phyloP scores from a whole-genome alignment of 257 asterid genomes.

The Ocimum tenuiflorum region DNA sequence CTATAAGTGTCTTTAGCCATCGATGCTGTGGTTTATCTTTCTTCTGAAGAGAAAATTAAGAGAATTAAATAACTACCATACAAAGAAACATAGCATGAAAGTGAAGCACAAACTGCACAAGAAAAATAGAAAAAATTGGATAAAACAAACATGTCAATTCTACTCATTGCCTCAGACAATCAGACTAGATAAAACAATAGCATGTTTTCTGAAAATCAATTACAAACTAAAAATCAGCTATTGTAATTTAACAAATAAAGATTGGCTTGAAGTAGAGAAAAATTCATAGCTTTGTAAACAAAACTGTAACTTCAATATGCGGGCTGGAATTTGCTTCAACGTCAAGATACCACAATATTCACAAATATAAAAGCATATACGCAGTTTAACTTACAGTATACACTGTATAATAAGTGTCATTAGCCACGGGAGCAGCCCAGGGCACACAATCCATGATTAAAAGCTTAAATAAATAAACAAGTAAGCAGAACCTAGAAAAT shows the following conservation, averaged over 20 bases:
- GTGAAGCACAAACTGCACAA: neutral
- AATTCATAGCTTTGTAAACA: neutral
- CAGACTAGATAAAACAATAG: neutral
- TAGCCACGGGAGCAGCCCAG: neutral
- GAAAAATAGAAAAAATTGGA: neutral
- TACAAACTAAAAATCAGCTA: neutral
- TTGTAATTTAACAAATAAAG: too few species aligned
- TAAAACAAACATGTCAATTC: neutral
- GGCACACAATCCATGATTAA: neutral
- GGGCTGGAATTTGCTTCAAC: neutral
- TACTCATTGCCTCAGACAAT: neutral
- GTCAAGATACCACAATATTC: neutral
- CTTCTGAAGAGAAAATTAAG: constrained; percentile 26
- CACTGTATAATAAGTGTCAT: neutral
- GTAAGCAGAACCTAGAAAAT: neutral
- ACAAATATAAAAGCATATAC: constrained; percentile 7
- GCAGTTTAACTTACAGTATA: neutral
- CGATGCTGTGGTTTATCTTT: constrained; percentile 17
- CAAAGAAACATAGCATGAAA: neutral
- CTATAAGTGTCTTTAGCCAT: constrained; percentile 45
- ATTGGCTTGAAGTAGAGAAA: too few species aligned
- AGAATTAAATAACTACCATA: neutral
- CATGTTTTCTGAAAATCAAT: neutral
- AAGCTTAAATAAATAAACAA: neutral
- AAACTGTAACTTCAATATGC: neutral